phyloP scores from a whole-genome alignment of 2,329 filamentous ascomycete species.

The Talaromyces sp. region DNA sequence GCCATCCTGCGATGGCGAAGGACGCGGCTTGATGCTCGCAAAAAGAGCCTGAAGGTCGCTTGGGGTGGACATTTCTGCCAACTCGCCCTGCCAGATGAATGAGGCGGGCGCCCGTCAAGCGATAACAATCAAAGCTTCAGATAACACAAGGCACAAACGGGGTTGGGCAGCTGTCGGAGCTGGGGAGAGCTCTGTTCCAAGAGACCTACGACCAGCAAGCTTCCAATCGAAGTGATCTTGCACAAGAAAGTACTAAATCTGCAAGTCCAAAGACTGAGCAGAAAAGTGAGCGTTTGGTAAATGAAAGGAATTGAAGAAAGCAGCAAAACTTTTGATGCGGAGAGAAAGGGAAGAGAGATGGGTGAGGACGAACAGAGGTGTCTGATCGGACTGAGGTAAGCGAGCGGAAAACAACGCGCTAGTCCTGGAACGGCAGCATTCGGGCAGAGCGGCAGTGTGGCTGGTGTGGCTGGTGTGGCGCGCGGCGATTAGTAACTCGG shows the following conservation, averaged over 20 bases:
- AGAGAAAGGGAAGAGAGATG: background rate
- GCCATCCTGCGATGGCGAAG: constrained; percentile 28
- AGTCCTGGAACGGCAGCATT: background rate
- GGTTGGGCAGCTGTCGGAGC: constrained; percentile 17
- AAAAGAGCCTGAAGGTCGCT: constrained; percentile 45
- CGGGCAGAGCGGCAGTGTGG: background rate
- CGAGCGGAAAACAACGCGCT: background rate
- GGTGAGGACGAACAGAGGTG: background rate
- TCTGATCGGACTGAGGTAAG: background rate
- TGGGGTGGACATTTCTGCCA: constrained; percentile 45
- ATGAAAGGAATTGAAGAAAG: background rate
- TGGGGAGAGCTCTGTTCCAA: constrained; percentile 19
- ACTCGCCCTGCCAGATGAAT: constrained; percentile 21
- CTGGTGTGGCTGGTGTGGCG: background rate
- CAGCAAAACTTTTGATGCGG: background rate
- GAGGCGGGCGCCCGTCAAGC: constrained; percentile 27
- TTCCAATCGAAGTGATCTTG: background rate
- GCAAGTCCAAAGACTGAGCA: background rate
- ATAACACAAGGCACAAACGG: constrained; percentile 5
- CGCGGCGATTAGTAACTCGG: background rate
- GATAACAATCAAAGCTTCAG: constrained; percentile 8
- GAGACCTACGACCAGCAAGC: constrained; percentile 7
- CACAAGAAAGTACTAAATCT: background rate
- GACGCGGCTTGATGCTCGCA: constrained; percentile 41
- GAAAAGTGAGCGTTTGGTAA: background rate